These are phyloP conservation scores for Geosmithia putterillii DNA, from an alignment of 2,329 filamentous ascomycete species.

Conservation along the genomic window DNA sequence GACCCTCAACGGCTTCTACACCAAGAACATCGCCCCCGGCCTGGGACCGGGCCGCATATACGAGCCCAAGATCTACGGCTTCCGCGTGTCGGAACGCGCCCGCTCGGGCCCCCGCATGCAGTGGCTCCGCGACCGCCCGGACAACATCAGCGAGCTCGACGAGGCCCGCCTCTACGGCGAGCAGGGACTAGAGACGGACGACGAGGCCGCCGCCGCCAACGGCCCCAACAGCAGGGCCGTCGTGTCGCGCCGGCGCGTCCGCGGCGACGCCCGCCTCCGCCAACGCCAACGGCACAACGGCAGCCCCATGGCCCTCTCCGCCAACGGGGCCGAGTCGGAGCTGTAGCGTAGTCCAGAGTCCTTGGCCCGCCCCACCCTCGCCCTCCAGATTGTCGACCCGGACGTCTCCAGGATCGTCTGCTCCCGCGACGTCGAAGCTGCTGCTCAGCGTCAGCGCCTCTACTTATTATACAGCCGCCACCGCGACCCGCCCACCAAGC, in stretches of 20 bases:
- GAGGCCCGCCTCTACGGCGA: conserved; percentile 50
- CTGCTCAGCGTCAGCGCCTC: too few species aligned
- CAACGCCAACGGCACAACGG: conserved; percentile 36
- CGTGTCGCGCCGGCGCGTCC: conserved; percentile 26
- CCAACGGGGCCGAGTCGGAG: conserved; percentile 45
- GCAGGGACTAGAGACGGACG: conserved; percentile 41
- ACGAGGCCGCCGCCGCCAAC: conserved; percentile 31
- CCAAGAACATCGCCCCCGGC: conserved; percentile 78
- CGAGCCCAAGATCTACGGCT: conserved; percentile 92
- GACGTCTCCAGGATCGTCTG: too few species aligned
- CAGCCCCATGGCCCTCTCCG: conserved; percentile 43
- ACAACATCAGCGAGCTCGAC: conserved; percentile 70
- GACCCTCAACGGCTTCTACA: conserved; percentile 74
- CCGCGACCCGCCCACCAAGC: too few species aligned
- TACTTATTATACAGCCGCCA: too few species aligned
- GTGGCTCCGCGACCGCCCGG: conserved; percentile 80
- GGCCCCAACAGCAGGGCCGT: conserved; percentile 6
- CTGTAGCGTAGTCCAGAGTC: conserved; percentile 20
- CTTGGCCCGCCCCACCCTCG: too few species aligned
- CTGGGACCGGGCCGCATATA: conserved; percentile 77
- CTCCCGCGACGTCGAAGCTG: too few species aligned
- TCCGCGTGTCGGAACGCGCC: conserved; percentile 83
- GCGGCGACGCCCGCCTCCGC: conserved; percentile 26
- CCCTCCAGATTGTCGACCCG: too few species aligned
- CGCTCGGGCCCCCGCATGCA: conserved; percentile 90